Conservation (phyloP, 768 basidiomycete genomes). For the Lactarius indigo region DNA sequence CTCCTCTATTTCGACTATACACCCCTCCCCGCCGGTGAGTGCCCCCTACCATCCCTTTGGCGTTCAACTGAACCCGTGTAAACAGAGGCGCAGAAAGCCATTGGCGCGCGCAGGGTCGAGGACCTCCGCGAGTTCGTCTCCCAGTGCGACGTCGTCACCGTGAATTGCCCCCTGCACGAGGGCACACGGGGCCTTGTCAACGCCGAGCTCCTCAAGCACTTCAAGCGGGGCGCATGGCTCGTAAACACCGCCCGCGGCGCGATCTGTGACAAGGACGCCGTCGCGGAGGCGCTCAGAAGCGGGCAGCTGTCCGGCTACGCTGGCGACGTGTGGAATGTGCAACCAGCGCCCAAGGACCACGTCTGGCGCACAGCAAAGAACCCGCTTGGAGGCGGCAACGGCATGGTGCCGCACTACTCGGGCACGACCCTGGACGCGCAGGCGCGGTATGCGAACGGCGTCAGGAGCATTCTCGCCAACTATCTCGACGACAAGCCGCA, state of each 20-base stretch:
- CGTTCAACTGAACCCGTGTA: conserved; percentile 22
- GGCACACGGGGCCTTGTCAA: conserved; percentile 78
- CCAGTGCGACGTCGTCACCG: conserved; percentile 76
- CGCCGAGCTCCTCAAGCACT: conserved; percentile 75
- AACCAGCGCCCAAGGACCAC: conserved; percentile 85
- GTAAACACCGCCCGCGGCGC: conserved; percentile 94
- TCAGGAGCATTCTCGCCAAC: conserved; percentile 66
- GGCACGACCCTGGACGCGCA: conserved; percentile 91
- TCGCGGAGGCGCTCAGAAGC: conserved; percentile 68
- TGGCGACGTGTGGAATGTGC: conserved; percentile 80
- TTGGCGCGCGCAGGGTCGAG: conserved; percentile 71
- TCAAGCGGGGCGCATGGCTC: conserved; percentile 85
- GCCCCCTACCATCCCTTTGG: neutral
- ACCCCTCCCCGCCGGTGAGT: conserved; percentile 57
- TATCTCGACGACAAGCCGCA: conserved; percentile 63
- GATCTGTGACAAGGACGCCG: conserved; percentile 81
- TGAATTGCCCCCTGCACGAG: conserved; percentile 88
- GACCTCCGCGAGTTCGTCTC: conserved; percentile 52
- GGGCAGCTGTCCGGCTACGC: conserved; percentile 63
- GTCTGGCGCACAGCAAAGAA: conserved; percentile 83
- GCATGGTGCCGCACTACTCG: conserved; percentile 85
- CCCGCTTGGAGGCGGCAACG: conserved; percentile 80
- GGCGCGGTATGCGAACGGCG: conserved; percentile 75
- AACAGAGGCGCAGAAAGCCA: conserved; percentile 58
- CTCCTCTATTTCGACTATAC: conserved; percentile 88